Evolutionary conservation across 2,329 filamentous ascomycete species (phyloP), one percentile per base, ranked within the genome.

Genomic region (Aspergillus texensis): DNA sequence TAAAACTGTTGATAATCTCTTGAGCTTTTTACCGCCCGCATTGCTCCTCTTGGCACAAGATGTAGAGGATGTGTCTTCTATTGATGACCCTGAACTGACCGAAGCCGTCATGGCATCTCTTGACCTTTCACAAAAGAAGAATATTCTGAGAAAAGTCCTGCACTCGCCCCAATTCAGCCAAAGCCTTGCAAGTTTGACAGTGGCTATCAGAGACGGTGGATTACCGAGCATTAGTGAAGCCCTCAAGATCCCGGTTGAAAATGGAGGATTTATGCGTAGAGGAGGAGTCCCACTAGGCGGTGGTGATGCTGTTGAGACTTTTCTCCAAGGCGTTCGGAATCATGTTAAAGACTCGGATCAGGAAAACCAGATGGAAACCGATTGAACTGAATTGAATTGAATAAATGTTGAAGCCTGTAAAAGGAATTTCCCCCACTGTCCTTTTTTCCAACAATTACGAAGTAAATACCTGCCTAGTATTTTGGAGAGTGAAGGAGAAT

Each of bases 121-220:
- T 71, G 90, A 86, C 60, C 77, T 89, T 9, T 84, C 85, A 3
- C 89, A 95, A 75, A 98, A 98, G 83, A 92, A 91, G 73, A 83
- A 85, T 26, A 86, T 98, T 14, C 79, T 99, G 50, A 89, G 89
- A 76, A 90, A 89, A 74, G 93, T 98, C 9, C 81, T 98, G 16
- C 88, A 92, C 67, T 96, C 92, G 68, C 94, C 95, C 21, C 95
- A 99, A 74, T 93, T 99, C 73, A 87, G 88, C 65, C 95, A 98
- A 77, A 94, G 92, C 69, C 80, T 97, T 45, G 87, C 88, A 0
- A 95, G 91, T 74, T 81, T 99, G 70, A 97, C 93, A 0, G 88
- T 93, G 78, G 95, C 95, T 14, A 82, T 99, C 61, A 85, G 93
- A 62, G 94, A 98, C 71, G 95, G 95, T 14, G 95, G 94, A 0